Evolutionary conservation across 257 asterid species (phyloP), one percentile per base, ranked within the genome.

Genomic region (Capsicum chinense): DNA sequence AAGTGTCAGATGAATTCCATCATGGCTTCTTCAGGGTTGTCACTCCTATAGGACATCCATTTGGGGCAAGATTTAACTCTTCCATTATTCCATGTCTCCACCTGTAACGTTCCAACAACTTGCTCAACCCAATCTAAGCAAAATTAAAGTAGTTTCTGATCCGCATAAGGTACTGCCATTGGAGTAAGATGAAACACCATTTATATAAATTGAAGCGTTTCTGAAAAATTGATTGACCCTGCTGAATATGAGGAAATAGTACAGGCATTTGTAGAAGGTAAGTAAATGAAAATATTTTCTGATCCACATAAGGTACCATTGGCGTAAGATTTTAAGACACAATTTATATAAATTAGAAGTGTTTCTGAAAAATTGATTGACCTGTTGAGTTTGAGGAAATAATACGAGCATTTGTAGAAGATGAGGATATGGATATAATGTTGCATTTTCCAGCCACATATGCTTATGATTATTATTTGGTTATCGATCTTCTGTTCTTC

Each of bases 401-500:
- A 50, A 50, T 76, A 54, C 48, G 52, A 33, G 48, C 64, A 54
- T 52, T 13, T 52, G 0, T 76, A 52, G 81, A 52, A 76, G 26
- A 26, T 9, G 4, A 26, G 21, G 5, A 76, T 54, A 37, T 47
- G 33, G 64, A 14, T 14, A 13, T 26, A 12, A 2, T 54, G 26
- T 26, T 54, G 50, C 82, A 54, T 14, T 54, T 54, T 78, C 16
- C 16, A 78, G 82, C 50, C 9, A 26, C 64, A 21, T 76, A 13
- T 78, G 80, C 44, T 68, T 52, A 44, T 35, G 63, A 47, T 11
- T 21, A 21, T 82, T 35, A 68, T 47, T 73, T 54, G 67, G 62
- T 52, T 83, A 52, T 52, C 79, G 52, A 26, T 17, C 17, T 48
- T 68, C 42, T 78, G 10, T 73, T 52, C 76, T 86, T 79, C 54